These are phyloP conservation scores for Spongospora subterranea DNA, from an alignment of 208 protist species.

Conservation along the genomic window DNA sequence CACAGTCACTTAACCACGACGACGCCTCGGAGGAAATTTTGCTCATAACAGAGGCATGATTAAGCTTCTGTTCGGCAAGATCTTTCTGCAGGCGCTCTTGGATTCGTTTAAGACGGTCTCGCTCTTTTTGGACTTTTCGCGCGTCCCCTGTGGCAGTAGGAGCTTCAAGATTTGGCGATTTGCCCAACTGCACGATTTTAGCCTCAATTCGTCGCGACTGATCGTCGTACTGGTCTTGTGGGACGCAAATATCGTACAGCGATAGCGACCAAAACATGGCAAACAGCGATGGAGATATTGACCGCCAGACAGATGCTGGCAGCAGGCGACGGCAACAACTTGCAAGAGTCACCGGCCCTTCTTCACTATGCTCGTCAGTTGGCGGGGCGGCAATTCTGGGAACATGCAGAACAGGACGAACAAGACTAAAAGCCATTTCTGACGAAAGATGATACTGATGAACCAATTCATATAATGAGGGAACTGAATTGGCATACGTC, in stretches of 20 bases:
- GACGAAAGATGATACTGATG: neutral
- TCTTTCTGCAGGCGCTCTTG: slow-evolving; percentile 40
- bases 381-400: neutral
- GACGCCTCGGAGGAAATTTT: neutral
- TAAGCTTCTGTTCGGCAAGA: slow-evolving; percentile 29
- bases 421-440: neutral
- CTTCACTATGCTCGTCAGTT: neutral
- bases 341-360: neutral
- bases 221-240: slow-evolving; percentile 58
- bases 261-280: slow-evolving; percentile 74
- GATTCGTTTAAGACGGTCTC: slow-evolving; percentile 9
- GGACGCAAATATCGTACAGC: slow-evolving; percentile 74
- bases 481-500: slow-evolving; percentile 17
- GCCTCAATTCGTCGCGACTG: slow-evolving; percentile 30
- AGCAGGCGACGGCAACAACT: slow-evolving; percentile 61
- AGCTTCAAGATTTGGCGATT: neutral
- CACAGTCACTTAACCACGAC: neutral
- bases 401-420: slow-evolving; percentile 37
- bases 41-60: neutral
- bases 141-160: no score
- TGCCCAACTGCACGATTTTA: neutral
- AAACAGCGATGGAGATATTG: slow-evolving; percentile 70
- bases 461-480: slow-evolving; percentile 10
- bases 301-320: slow-evolving; percentile 52
- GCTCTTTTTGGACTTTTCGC: slow-evolving; percentile 2